Evolutionary conservation across 352 stramenopile species (phyloP), one percentile per base, ranked within the genome.

Genomic region (Globisporangium orthogonon): DNA sequence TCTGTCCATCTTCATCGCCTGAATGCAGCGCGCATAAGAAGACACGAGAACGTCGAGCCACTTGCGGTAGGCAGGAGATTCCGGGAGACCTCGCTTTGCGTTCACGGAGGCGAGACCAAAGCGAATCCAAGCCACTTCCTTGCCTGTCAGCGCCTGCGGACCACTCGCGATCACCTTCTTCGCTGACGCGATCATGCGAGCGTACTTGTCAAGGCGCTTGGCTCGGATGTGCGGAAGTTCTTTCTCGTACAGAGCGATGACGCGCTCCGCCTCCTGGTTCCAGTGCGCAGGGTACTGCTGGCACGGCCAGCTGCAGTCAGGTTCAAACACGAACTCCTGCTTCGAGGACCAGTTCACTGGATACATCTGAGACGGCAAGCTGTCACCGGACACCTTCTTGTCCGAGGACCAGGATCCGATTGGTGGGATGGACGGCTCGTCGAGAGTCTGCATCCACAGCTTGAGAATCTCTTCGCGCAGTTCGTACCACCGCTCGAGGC

Each of bases 381-480:
- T 28, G 37, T 11, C 18, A 33, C 33, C 33, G 23, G 13, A 13
- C 13, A 1, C 0, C 17, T 11, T 35, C 5, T 53, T 15, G 30
- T 18, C 18, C 7, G 54, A 31, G 2, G 3, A 7, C 31, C 33
- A 50, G 15, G 7, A 31, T 17, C 61, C 61, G 13, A 29, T 61
- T 11, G 61, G 56, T 14, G 52, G 62, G 10, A 3, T 35, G 1
- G 41, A 13, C 9, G 33, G 39, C 1, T 62, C 43, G 28, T 56
- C 49, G 1, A 69, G 43, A 7, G 62, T 69, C 30, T 44, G 4
- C 18, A 61, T 9, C 62, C 62, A 69, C 2, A 69, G 50, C 23
- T 41, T 35, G 9, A 59, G 31, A 30, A 62, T 45, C 28, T 53
- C 44, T 28, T 65, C 53, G 18, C 62, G 52, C 30, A 69, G 54